Percentiles rank a stretch among this genome's conserved stretches.
These are phyloP conservation scores for Pseudocohnilembus persalinus DNA, from an alignment of 169 alveolate species.

Conservation along the genomic window DNA sequence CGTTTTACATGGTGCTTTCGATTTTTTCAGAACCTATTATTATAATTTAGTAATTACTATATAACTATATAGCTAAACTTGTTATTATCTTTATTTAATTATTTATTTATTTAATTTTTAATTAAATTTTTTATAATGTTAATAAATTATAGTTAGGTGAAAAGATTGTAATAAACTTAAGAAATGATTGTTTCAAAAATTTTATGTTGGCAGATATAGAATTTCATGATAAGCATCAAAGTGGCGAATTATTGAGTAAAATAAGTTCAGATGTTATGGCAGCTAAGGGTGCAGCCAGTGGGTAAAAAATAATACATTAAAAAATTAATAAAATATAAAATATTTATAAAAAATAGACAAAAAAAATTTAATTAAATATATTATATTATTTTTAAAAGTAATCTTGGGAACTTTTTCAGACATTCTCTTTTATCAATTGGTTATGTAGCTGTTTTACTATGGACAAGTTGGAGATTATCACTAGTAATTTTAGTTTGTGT, in stretches of 20 bases:
- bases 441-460: slow-evolving; percentile 15
- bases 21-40: neutral
- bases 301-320: neutral
- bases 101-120: too few species aligned
- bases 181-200: slow-evolving; percentile 46
- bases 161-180: neutral
- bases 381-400: neutral
- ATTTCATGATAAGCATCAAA: slow-evolving; percentile 16
- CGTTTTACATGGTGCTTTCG: neutral
- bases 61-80: too few species aligned
- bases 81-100: too few species aligned
- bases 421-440: neutral
- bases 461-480: slow-evolving; percentile 12
- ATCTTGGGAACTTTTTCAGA: neutral
- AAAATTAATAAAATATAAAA: too few species aligned
- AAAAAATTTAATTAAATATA: too few species aligned
- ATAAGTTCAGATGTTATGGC: slow-evolving; percentile 24
- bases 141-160: neutral
- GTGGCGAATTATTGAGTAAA: slow-evolving; percentile 29
- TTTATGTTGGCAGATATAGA: slow-evolving; percentile 29
- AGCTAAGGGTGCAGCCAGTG: slow-evolving; percentile 38
- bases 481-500: slow-evolving; percentile 22
- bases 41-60: neutral
- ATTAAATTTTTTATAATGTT: too few species aligned
- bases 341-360: too few species aligned